Evolutionary conservation across 768 basidiomycete species (phyloP), one percentile per base, ranked within the genome.

Genomic region (Pleurotus giganteus): DNA sequence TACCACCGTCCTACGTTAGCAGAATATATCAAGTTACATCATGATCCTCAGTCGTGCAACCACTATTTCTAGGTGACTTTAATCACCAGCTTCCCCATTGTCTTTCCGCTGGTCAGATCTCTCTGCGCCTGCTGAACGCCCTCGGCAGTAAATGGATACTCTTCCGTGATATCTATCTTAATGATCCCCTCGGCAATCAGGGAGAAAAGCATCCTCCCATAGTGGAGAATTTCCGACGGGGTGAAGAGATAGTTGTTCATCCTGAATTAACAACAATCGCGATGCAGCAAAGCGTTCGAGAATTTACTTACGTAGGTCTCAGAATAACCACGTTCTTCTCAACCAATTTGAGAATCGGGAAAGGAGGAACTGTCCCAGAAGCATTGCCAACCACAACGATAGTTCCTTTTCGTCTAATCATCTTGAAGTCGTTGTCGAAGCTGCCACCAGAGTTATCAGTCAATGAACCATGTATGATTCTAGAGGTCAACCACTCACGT

Each of bases 381-480:
- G 96, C 92, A 62, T 98, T 98, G 0, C 97, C 97, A 51, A 94
- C 82, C 5, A 85, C 87, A 12, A 97, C 90, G 31, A 97, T 79
- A 0, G 94, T 96, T 2, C 92, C 95, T 67, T 96, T 97, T 36
- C 92, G 78, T 61, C 83, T 82, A 61, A 91, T 76, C 69, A 94
- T 74, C 67, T 86, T 81, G 71, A 96, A 91, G 73, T 95, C 78
- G 57, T 79, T 78, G 57, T 91, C 88, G 65, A 88, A 89, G 4
- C 88, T 90, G 60, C 12, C 21, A 36, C 52, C 54, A 24, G 44
- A 7, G 13, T 26, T 47, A 13, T 27, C 37, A 19, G 36, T 24
- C 12, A 47, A 15, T 19, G n/a, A n/a, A n/a, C n/a, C n/a, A n/a
- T n/a, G n/a, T n/a, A n/a, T n/a, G n/a, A n/a, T n/a, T n/a, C n/a